Conservation (phyloP, 108 stramenopile species). For the Nannochloropsis gaditana region DNA sequence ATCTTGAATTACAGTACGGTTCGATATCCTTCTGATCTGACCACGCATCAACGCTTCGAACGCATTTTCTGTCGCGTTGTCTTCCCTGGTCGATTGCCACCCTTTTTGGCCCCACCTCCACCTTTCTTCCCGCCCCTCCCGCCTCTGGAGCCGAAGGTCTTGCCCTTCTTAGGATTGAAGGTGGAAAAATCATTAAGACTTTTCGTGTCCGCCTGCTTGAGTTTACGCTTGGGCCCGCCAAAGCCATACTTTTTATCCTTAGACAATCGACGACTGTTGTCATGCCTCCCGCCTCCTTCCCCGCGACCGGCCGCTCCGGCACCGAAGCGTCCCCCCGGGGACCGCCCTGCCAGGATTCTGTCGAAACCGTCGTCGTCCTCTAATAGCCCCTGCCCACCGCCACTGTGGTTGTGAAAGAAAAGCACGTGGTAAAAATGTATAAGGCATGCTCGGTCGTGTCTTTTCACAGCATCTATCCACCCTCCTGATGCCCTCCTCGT, state of each 20-base stretch:
- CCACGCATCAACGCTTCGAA: not conserved
- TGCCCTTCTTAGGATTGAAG: slow-evolving; percentile 57
- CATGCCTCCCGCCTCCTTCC: not conserved
- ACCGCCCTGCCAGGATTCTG: slow-evolving; percentile 26
- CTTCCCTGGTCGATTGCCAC: not conserved
- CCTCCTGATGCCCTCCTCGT: not conserved
- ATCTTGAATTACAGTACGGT: no score
- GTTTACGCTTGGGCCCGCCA: slow-evolving; percentile 42
- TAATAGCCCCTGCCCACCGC: slow-evolving; percentile 22
- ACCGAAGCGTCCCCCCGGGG: slow-evolving; percentile 21
- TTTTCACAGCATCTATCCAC: not conserved
- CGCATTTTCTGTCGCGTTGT: not conserved
- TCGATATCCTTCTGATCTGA: no score
- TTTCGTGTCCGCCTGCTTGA: slow-evolving; percentile 44
- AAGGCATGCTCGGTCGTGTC: not conserved
- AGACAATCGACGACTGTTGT: not conserved
- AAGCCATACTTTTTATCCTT: slow-evolving; percentile 61
- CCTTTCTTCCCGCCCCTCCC: not conserved
- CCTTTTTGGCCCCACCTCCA: not conserved
- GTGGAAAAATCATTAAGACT: slow-evolving; percentile 43
- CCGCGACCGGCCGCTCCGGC: not conserved
- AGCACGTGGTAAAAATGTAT: not conserved
- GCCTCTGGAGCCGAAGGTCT: not conserved
- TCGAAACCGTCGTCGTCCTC: slow-evolving; percentile 58
- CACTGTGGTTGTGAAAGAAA: not conserved